A percentile compares a stretch with the other conserved stretches of the same genome.
Conservation (phyloP, 257 asterid genomes). For the Leonotis leonurus region DNA sequence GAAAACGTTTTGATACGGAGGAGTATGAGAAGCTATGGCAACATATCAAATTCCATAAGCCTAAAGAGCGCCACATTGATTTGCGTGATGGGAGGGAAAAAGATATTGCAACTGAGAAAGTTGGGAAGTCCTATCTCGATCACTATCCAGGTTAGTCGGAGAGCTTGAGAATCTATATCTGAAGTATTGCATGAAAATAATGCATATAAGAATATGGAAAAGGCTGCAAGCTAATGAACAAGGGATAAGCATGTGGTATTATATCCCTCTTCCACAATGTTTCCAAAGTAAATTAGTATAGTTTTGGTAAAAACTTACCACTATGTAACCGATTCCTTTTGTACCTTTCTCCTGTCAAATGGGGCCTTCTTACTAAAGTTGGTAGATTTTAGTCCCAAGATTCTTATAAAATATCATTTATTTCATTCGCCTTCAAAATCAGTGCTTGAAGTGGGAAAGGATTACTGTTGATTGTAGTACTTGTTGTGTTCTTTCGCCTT, state of each 20-base stretch:
- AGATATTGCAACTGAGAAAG: background rate
- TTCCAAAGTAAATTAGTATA: background rate
- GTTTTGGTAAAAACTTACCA: background rate
- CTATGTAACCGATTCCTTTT: no score
- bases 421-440: background rate
- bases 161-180: background rate
- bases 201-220: no score
- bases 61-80: conserved; percentile 22
- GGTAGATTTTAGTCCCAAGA: background rate
- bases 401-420: background rate
- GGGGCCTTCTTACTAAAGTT: background rate
- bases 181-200: background rate
- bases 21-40: conserved; percentile 33
- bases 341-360: no score
- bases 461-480: background rate
- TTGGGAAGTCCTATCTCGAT: conserved; percentile 44
- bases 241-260: no score
- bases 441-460: background rate
- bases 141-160: conserved; percentile 32
- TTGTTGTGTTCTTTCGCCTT: background rate
- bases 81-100: conserved; percentile 38
- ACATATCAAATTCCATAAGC: conserved; percentile 8
- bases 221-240: no score
- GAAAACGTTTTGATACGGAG: conserved; percentile 26
- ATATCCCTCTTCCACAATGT: background rate